phyloP scores from a whole-genome alignment of 306 rosid genomes.

The Glycine soja region DNA sequence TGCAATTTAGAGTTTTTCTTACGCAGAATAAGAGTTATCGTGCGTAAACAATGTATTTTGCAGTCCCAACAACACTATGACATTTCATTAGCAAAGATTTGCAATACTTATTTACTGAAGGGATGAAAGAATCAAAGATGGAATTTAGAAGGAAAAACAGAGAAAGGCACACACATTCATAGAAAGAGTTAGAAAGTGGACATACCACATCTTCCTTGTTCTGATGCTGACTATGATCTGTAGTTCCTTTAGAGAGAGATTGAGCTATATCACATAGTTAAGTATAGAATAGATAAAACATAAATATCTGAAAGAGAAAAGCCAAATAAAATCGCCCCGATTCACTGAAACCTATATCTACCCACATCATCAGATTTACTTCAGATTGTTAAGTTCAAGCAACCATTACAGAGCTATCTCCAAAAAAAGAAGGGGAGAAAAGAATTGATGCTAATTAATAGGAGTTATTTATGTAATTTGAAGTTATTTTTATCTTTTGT shows the following conservation, averaged over 20 bases:
- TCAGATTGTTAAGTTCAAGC: neutral
- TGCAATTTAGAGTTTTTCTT: no score
- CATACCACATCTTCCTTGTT: slow-evolving; percentile 55
- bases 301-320: neutral
- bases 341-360: slow-evolving; percentile 2
- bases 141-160: slow-evolving; percentile 29
- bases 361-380: neutral
- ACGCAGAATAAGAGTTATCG: neutral
- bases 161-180: slow-evolving; percentile 15
- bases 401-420: neutral
- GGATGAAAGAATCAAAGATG: neutral
- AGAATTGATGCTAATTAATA: neutral
- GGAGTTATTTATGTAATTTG: neutral
- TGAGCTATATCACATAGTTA: slow-evolving; percentile 52
- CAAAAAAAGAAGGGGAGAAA: neutral
- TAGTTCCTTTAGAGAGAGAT: slow-evolving; percentile 45
- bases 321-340: slow-evolving; percentile 12
- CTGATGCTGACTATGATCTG: slow-evolving; percentile 44
- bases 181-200: slow-evolving; percentile 5
- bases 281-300: slow-evolving; percentile 33
- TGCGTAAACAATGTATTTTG: slow-evolving; percentile 14
- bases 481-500: neutral
- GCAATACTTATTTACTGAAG: neutral
- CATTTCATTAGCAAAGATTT: slow-evolving; percentile 20
- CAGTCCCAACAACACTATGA: neutral